phyloP scores from a whole-genome alignment of 345 rosid genomes.

The Lepidium aucheri region DNA sequence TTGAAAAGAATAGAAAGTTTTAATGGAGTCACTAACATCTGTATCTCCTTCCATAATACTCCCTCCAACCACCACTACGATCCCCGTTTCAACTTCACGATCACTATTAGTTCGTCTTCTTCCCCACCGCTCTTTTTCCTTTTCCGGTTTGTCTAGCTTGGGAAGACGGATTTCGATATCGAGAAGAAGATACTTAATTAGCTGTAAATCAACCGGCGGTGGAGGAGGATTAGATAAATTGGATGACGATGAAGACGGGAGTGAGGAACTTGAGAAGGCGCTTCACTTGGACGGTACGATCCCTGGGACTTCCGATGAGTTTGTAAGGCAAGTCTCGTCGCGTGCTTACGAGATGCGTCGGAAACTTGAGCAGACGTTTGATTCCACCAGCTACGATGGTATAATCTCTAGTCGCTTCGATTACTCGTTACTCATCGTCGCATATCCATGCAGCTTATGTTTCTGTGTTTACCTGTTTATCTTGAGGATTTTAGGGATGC shows the following conservation, averaged over 20 bases:
- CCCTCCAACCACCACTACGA: conserved; percentile 42
- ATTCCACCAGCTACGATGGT: conserved; percentile 93
- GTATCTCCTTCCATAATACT: conserved; percentile 75
- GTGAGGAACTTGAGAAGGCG: conserved; percentile 76
- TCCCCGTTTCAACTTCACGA: conserved; percentile 29
- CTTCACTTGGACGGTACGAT: conserved; percentile 88
- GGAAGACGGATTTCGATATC: conserved; percentile 21
- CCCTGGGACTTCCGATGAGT: conserved; percentile 77
- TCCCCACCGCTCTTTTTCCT: conserved; percentile 16
- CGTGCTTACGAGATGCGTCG: conserved; percentile 98
- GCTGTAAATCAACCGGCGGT: conserved; percentile 36
- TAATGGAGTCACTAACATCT: conserved; percentile 63
- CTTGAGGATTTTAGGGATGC: neutral
- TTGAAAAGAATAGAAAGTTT: neutral
- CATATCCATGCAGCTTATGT: neutral
- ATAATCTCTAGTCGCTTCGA: neutral
- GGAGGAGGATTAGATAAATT: conserved; percentile 10
- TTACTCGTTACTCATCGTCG: neutral
- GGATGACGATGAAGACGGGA: conserved; percentile 28
- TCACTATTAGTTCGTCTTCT: conserved; percentile 12
- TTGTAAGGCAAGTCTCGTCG: conserved; percentile 76
- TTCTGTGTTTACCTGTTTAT: neutral
- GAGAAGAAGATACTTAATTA: conserved; percentile 20
- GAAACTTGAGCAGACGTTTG: conserved; percentile 70
- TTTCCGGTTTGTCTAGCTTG: conserved; percentile 18